Conservation (phyloP, 2,329 filamentous ascomycete genomes). For the Allantophomopsis lycopodina region DNA sequence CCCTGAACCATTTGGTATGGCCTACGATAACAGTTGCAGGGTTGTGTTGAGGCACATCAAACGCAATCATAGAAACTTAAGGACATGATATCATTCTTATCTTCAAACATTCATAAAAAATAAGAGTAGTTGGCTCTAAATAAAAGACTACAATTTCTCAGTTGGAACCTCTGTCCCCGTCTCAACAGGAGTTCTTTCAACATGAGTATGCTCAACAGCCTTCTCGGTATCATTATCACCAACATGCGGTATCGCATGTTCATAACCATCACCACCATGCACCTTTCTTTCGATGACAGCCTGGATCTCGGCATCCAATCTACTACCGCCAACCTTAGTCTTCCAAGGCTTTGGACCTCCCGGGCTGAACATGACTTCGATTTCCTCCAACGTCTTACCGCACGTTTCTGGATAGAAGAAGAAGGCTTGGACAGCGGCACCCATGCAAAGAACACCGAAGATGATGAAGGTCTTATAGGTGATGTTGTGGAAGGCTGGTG, state of each 20-base stretch:
- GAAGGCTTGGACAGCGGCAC: slow-evolving; percentile 28
- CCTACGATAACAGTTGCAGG: no score
- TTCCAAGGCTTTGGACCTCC: slow-evolving; percentile 5
- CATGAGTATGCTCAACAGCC: not conserved
- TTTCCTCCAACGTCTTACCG: slow-evolving; percentile 19
- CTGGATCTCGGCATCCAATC: slow-evolving; percentile 1
- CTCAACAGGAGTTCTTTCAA: not conserved
- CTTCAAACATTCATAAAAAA: no score
- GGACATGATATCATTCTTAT: no score
- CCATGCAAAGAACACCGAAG: slow-evolving; percentile 31
- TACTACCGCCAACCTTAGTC: slow-evolving; percentile 1
- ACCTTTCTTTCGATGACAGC: not conserved
- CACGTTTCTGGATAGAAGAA: slow-evolving; percentile 22
- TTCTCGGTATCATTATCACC: not conserved
- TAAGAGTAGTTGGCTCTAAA: no score
- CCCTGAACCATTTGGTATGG: no score
- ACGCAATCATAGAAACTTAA: no score
- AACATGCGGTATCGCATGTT: not conserved
- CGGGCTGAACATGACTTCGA: slow-evolving; percentile 17
- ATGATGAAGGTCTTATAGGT: slow-evolving; percentile 37
- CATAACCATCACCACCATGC: not conserved
- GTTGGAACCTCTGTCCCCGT: no score
- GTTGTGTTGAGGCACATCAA: no score
- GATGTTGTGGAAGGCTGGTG: slow-evolving; percentile 43
- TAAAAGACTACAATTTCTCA: no score